Base-by-base conservation (phyloP, 1,284 basidiomycete species). In the Apiotrichum porosum region DNA sequence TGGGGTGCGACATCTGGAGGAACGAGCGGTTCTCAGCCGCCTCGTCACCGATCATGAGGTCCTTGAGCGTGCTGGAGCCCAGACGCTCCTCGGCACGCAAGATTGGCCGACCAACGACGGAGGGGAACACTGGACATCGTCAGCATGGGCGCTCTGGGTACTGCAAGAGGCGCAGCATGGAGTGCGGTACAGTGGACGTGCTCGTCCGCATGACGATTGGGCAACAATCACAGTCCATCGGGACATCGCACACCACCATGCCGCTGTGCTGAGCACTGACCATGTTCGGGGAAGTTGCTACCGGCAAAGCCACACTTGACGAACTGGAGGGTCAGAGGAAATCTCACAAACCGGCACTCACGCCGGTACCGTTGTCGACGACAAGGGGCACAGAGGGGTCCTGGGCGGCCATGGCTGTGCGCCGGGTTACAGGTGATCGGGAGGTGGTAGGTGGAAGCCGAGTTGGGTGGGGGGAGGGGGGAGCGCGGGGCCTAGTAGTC, bases 251-350 rank as follows among this genome's bases (percentile, higher is more conserved):
- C 3, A n/a, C 10, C 14, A 15, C n/a, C 6, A 28, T 19, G 12
- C 13, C 44, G 14, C 21, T 9, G 4, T 1, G 2, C 6, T 24
- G 37, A 1, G 19, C 5, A 60, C 80, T 64, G 65, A 88, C 89
- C 90, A 81, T 95, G 86, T 76, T 94, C 90, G 52, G 95, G 95
- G 73, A 99, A 99, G 79, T 99, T 95, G 62, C 89, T 92, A 55
- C 92, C 95, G 51, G 92, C 93, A 71, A 90, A 98, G 51, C 94
- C 94, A 39, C 94, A 92, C 81, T 97, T 98, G 66, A 98, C 94
- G 70, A 94, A 95, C 89, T 94, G 74, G 9, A 19, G 2, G 2
- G 44, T 39, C 35, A 45, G 44, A 9, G 14, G 17, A 15, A n/a
- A n/a, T n/a, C n/a, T n/a, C n/a, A n/a, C n/a, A n/a, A n/a, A n/a